Base-by-base conservation (phyloP, 2,329 filamentous ascomycete species). In the Verticillium nonalfalfae region DNA sequence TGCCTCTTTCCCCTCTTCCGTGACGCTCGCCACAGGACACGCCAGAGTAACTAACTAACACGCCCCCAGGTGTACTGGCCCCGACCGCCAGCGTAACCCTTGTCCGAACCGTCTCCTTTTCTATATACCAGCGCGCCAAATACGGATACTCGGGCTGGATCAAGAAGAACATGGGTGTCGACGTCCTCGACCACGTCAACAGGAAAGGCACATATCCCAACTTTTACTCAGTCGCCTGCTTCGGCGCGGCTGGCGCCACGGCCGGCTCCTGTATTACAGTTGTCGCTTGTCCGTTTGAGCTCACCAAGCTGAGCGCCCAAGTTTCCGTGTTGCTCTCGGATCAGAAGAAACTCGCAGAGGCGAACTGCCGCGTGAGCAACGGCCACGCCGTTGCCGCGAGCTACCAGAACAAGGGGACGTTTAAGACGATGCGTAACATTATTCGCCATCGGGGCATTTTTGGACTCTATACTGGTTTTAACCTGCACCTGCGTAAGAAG, bases 231-330 rank as follows among this genome's bases (percentile, higher is more conserved):
- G 78, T 93, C 60, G 80, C 85, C 61, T 93, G 90, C 70, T 94
- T 93, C 75, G 90, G 89, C 31, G 83, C 87, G 11, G 89, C 91
- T 54, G 91, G 91, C 58, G 90, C 90, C 50, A 90, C 88, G 13
- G 89, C 91, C 58, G 91, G 91, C 61, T 91, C 89, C 26, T 83
- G 86, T 63, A 93, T 95, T 60, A 93, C 91, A 9, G 81, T 90
- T 58, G 85, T 95, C 68, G 90, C 91, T 67, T 96, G 91, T 70
- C 91, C 91, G 1, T 96, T 96, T 71, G 91, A 96, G 74, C 82
- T 96, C 73, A 93, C 90, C n/a, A 96, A 96, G 74, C 81, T 95
- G 62, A 93, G 90, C 72, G 90, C 91, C 15, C 91, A 96, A 73
- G 89, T 95, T 21, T 93, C 91, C 1, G 89, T 93, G 11, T 78